Percentiles rank a stretch among this genome's conserved stretches.
Evolutionary conservation across 2,329 filamentous ascomycete species (phyloP).

Genomic region (Colletotrichum tropicicola): DNA sequence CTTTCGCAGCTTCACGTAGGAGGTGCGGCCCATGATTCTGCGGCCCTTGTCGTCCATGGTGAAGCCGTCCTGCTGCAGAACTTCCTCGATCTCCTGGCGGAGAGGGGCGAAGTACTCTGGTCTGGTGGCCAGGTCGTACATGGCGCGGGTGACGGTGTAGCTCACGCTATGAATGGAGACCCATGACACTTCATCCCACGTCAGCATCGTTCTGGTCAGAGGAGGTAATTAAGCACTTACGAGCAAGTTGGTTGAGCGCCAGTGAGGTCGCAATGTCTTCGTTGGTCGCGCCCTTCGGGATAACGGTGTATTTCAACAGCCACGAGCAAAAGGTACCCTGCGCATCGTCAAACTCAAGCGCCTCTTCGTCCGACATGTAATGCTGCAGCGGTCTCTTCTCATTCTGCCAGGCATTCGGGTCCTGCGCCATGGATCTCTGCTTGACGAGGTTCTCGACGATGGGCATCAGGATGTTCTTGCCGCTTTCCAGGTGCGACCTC

Average conservation of each 20-base stretch:
- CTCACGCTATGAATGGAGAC: constrained; percentile 17
- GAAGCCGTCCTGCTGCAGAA: constrained; percentile 44
- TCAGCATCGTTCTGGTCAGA: neutral
- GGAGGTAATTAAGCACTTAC: neutral
- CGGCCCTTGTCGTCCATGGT: constrained; percentile 14
- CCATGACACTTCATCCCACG: neutral
- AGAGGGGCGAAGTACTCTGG: constrained; percentile 50
- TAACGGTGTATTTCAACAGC: constrained; percentile 11
- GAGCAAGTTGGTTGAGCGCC: constrained; percentile 6
- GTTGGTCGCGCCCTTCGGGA: constrained; percentile 1
- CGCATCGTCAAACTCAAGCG: constrained; percentile 10
- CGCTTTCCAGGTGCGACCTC: constrained; percentile 6
- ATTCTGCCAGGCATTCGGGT: neutral
- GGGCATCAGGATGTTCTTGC: constrained; percentile 15
- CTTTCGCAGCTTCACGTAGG: constrained; percentile 35
- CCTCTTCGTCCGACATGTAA: constrained; percentile 15
- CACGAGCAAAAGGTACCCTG: constrained; percentile 18
- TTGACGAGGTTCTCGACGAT: constrained; percentile 18
- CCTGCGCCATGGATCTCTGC: neutral
- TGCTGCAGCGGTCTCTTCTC: constrained; percentile 15
- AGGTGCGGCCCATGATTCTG: constrained; percentile 8
- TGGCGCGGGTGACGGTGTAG: constrained; percentile 39
- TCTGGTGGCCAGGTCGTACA: constrained; percentile 49
- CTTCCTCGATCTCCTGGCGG: constrained; percentile 50
- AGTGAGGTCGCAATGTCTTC: constrained; percentile 13